phyloP scores from a whole-genome alignment of 2,329 filamentous ascomycete species.

The Sporothrix humicola region DNA sequence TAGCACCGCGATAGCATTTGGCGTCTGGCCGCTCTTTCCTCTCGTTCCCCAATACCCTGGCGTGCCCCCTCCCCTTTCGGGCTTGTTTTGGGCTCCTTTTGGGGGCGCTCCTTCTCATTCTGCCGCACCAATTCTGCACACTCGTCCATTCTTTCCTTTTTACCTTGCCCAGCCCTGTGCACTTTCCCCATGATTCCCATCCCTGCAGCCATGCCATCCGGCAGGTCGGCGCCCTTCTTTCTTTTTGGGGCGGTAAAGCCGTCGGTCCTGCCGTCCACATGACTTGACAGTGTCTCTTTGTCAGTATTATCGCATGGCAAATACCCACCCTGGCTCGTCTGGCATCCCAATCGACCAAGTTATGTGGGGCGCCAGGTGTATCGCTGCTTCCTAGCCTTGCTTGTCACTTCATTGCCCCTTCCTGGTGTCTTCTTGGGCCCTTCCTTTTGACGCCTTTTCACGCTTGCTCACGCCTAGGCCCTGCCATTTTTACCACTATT shows the following conservation, averaged over 20 bases:
- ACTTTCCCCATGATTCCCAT: not conserved
- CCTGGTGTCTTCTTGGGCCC: not conserved
- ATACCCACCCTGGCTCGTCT: not conserved
- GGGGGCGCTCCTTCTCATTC: not conserved
- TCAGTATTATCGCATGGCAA: slow-evolving; percentile 9
- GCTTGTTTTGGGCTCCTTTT: too few relatives aligned
- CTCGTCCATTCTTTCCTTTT: not conserved
- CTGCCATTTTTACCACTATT: not conserved
- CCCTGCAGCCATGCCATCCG: not conserved
- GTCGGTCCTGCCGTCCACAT: too few relatives aligned
- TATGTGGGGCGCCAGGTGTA: slow-evolving; percentile 8
- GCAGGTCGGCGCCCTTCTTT: too few relatives aligned
- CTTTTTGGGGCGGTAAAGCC: too few relatives aligned
- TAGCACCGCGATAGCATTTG: slow-evolving; percentile 5
- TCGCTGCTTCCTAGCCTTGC: slow-evolving; percentile 9
- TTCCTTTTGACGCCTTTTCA: too few relatives aligned
- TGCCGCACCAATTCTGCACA: not conserved
- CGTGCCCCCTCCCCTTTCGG: not conserved
- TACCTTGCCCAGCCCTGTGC: not conserved
- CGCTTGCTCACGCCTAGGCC: too few relatives aligned
- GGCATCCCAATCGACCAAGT: not conserved
- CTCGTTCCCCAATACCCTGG: not conserved
- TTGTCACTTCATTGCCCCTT: not conserved
- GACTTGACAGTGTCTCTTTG: not conserved
- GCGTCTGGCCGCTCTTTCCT: not conserved